Evolutionary conservation across 371 early-diverging fungal genomes (phyloP).

Genomic region (Mucor piriformis): DNA sequence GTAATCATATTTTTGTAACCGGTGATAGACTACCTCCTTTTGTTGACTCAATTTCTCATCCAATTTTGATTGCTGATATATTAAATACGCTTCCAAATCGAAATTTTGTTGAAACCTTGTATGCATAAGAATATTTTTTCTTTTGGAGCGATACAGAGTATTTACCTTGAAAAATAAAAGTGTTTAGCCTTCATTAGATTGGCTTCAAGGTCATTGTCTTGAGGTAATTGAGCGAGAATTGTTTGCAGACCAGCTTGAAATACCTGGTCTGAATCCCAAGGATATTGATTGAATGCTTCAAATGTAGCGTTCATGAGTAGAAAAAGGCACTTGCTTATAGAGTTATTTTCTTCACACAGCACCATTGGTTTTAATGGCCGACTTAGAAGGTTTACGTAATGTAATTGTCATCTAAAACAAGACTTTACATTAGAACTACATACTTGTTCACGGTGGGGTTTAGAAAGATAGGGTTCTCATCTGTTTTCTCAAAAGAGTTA

Average conservation of each 20-base stretch:
- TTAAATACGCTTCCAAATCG: constrained; percentile 47
- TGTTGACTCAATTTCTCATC: constrained; percentile 20
- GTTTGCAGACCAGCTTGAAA: constrained; percentile 49
- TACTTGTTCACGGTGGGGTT: no score
- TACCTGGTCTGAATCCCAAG: constrained; percentile 49
- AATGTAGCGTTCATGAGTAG: not conserved
- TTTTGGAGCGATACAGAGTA: not conserved
- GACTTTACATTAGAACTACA: no score
- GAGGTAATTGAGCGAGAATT: constrained; percentile 6
- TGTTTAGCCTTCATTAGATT: constrained; percentile 56
- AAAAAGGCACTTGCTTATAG: no score
- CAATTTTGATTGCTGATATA: constrained; percentile 42
- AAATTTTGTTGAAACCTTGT: constrained; percentile 46
- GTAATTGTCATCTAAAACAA: no score
- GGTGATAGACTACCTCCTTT: constrained; percentile 37
- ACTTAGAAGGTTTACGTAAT: no score
- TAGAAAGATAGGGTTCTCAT: no score
- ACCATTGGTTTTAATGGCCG: no score
- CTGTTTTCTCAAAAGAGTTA: no score
- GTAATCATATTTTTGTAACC: constrained; percentile 56
- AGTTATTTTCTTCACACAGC: no score
- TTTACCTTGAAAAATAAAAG: constrained; percentile 54
- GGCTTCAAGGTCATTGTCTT: constrained; percentile 2
- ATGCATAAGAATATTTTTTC: not conserved
- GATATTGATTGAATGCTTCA: constrained; percentile 41